phyloP scores from a whole-genome alignment of 2,329 filamentous ascomycete genomes.

The Ampelomyces quisqualis region DNA sequence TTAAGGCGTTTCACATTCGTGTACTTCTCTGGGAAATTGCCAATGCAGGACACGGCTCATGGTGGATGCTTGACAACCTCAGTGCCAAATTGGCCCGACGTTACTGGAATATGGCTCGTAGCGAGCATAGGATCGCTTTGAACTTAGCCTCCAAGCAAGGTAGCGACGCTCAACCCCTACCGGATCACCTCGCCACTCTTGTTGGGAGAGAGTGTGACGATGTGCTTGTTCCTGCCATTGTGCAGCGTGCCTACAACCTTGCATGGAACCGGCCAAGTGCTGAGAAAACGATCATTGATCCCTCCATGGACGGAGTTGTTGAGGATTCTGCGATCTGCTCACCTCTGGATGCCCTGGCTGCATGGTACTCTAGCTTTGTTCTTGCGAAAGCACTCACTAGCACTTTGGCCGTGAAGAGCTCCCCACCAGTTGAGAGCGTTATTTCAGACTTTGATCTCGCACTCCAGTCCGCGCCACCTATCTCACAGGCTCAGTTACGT shows the following conservation, averaged over 20 bases:
- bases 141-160: slow-evolving; percentile 38
- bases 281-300: slow-evolving; percentile 64
- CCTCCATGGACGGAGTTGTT: slow-evolving; percentile 78
- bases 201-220: slow-evolving; percentile 79
- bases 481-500: slow-evolving; percentile 67
- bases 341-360: slow-evolving; percentile 84
- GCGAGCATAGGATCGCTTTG: slow-evolving; percentile 56
- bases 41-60: slow-evolving; percentile 64
- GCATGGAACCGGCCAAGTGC: slow-evolving; percentile 81
- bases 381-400: slow-evolving; percentile 69
- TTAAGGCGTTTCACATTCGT: slow-evolving; percentile 89
- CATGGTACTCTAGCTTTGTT: slow-evolving; percentile 80
- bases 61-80: slow-evolving; percentile 65
- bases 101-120: slow-evolving; percentile 79
- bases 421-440: slow-evolving; percentile 47
- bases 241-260: slow-evolving; percentile 84
- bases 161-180: slow-evolving; percentile 65
- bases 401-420: slow-evolving; percentile 60
- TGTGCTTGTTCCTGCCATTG: slow-evolving; percentile 73
- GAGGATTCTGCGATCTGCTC: slow-evolving; percentile 83
- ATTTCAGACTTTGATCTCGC: slow-evolving; percentile 65
- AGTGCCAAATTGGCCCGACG: slow-evolving; percentile 72
- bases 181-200: slow-evolving; percentile 72
- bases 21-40: slow-evolving; percentile 80
- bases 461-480: slow-evolving; percentile 71